These are phyloP conservation scores for Przewalskia tangutica DNA, from an alignment of 257 asterid species.

Conservation along the genomic window DNA sequence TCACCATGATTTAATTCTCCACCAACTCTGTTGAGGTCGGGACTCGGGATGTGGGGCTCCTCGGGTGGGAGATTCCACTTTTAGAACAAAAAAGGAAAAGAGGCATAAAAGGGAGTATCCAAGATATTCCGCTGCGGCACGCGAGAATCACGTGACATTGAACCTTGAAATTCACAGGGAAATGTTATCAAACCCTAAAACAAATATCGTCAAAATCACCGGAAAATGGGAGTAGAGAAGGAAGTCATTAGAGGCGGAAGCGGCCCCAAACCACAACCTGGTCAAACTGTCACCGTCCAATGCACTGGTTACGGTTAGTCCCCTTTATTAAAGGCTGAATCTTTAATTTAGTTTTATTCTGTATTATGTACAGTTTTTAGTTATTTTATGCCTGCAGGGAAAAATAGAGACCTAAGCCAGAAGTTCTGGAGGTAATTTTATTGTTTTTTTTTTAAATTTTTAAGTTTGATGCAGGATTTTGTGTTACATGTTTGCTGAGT, in stretches of 20 bases:
- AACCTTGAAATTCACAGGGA: background rate
- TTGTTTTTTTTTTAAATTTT: no score
- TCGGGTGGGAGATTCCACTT: no score
- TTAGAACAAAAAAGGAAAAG: background rate
- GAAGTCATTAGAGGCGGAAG: slow-evolving; percentile 50
- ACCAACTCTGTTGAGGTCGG: no score
- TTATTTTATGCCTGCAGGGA: slow-evolving; percentile 22
- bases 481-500: background rate
- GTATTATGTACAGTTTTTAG: background rate
- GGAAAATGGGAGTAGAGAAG: slow-evolving; percentile 79
- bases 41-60: no score
- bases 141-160: slow-evolving; percentile 17
- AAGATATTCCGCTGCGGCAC: background rate
- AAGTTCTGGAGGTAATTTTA: slow-evolving; percentile 79
- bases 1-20: no score
- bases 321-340: background rate
- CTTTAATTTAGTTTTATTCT: background rate
- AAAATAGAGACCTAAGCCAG: slow-evolving; percentile 55
- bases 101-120: background rate
- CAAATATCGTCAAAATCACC: slow-evolving; percentile 5
- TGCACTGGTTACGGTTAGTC: slow-evolving; percentile 80
- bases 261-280: slow-evolving; percentile 73
- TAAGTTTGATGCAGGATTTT: background rate
- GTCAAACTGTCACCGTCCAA: slow-evolving; percentile 91
- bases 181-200: background rate